Percentiles rank a stretch among this genome's conserved stretches.
Evolutionary conservation across 2,329 filamentous ascomycete genomes (phyloP).

Genomic region (Hymenoscyphus fraxineus): DNA sequence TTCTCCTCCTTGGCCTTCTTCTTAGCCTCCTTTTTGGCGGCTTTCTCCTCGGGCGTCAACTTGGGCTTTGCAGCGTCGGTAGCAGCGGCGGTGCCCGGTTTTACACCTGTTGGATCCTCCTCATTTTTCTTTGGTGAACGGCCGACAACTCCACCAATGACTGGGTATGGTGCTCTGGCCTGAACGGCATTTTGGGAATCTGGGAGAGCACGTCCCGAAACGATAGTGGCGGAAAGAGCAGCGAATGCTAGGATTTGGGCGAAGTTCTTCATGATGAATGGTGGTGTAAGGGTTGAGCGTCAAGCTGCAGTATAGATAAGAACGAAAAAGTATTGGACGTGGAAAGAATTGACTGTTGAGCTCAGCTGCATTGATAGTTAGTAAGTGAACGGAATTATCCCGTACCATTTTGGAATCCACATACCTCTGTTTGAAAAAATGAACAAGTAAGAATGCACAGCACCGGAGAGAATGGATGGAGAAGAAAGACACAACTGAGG

Average conservation of each 20-base stretch:
- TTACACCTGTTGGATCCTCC: conserved; percentile 8
- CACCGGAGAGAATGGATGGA: conserved; percentile 24
- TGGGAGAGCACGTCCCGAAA: conserved; percentile 33
- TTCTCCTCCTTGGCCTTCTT: conserved; percentile 4
- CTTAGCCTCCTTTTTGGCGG: conserved; percentile 3
- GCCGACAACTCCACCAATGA: conserved; percentile 16
- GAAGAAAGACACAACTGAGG: conserved; percentile 15
- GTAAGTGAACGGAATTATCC: conserved; percentile 8
- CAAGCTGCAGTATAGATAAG: conserved; percentile 25
- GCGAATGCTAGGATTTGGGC: conserved; percentile 38
- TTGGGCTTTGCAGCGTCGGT: conserved; percentile 17
- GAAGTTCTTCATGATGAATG: conserved; percentile 41
- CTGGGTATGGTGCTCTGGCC: conserved; percentile 24
- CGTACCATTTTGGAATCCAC: conserved; percentile 1
- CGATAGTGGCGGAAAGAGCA: conserved; percentile 36
- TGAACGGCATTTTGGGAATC: conserved; percentile 16
- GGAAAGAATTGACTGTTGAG: conserved; percentile 28
- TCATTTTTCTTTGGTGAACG: conserved; percentile 24
- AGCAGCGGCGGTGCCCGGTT: conserved; percentile 1
- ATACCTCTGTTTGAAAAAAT: conserved; percentile 26
- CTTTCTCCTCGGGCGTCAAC: conserved; percentile 18
- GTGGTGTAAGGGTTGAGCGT: conserved; percentile 20
- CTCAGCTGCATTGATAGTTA: conserved; percentile 28
- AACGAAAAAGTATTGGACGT: conserved; percentile 18
- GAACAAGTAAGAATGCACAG: conserved; percentile 27